Evolutionary conservation across 1,139 yeast genomes (phyloP).

Genomic region (Debaryomyces sp.): DNA sequence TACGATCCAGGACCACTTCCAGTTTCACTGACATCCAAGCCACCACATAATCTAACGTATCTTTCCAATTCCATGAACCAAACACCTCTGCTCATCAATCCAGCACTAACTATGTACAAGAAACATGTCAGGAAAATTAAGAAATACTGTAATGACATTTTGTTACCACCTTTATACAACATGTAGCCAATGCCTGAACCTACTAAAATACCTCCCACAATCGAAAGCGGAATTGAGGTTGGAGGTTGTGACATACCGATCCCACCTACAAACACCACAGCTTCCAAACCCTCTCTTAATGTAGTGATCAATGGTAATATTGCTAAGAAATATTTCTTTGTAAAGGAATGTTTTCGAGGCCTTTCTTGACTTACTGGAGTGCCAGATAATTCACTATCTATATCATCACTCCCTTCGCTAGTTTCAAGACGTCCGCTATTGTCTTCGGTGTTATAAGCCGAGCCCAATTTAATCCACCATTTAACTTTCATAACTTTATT

Average conservation of each 20-base stretch:
- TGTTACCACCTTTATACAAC: constrained; percentile 47
- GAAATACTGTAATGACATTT: constrained; percentile 44
- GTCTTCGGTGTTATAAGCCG: constrained; percentile 29
- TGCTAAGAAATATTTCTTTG: constrained; percentile 40
- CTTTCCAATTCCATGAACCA: constrained; percentile 84
- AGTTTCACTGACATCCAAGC: constrained; percentile 84
- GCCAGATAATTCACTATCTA: constrained; percentile 1
- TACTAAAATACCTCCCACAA: constrained; percentile 35
- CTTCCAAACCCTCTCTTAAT: constrained; percentile 51
- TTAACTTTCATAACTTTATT: constrained; percentile 62
- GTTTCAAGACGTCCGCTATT: constrained; percentile 8
- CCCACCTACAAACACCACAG: constrained; percentile 52
- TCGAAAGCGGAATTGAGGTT: constrained; percentile 43
- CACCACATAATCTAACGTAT: constrained; percentile 68
- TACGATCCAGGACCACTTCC: constrained; percentile 97
- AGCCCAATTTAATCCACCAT: constrained; percentile 53
- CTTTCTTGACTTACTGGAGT: not conserved
- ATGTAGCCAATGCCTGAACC: constrained; percentile 38
- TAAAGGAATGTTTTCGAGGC: constrained; percentile 15
- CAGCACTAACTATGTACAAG: constrained; percentile 47
- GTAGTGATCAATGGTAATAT: constrained; percentile 48
- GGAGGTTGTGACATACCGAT: constrained; percentile 47
- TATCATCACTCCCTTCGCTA: constrained; percentile 19
- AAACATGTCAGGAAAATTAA: constrained; percentile 45
- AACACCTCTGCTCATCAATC: constrained; percentile 62